A percentile compares a stretch with the other conserved stretches of the same genome.
phyloP scores from a whole-genome alignment of 169 alveolate species.

The Fabrea salina region DNA sequence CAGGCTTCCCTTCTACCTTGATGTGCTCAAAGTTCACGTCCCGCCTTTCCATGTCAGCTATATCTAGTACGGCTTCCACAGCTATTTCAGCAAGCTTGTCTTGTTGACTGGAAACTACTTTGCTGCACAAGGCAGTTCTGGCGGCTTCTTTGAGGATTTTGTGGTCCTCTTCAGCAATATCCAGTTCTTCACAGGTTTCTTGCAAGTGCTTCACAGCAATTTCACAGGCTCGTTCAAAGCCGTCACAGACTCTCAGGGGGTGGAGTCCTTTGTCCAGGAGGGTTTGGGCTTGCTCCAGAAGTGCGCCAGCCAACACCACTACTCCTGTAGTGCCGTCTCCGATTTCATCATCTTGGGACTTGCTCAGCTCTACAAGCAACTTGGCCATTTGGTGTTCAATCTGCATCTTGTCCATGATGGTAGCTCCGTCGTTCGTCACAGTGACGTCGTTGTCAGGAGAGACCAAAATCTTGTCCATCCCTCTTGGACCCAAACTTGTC shows the following conservation, averaged over 20 bases:
- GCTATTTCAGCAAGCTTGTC: conserved; percentile 92
- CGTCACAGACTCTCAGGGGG: conserved; percentile 97
- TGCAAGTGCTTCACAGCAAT: conserved; percentile 90
- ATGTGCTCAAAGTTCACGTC: conserved; percentile 98
- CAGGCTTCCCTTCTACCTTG: conserved; percentile 95
- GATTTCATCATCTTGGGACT: conserved; percentile 98
- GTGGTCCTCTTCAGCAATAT: conserved; percentile 64
- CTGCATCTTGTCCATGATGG: conserved; percentile 94
- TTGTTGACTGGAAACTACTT: conserved; percentile 93
- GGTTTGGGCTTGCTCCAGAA: conserved; percentile 92
- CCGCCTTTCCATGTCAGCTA: conserved; percentile 94
- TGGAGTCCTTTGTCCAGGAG: conserved; percentile 97
- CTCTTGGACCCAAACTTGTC: conserved; percentile 99
- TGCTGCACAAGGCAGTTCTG: conserved; percentile 96
- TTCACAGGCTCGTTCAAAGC: conserved; percentile 97
- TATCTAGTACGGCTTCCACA: conserved; percentile 97
- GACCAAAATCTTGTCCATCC: conserved; percentile 99
- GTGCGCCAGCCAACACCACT: conserved; percentile 99
- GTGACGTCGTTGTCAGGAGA: conserved; percentile 98
- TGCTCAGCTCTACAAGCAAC: conserved; percentile 96
- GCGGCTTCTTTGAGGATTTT: conserved; percentile 87
- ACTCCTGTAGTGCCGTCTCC: conserved; percentile 99
- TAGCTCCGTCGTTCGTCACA: conserved; percentile 98
- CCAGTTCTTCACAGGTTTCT: conserved; percentile 86
- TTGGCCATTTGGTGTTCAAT: conserved; percentile 97